phyloP scores from a whole-genome alignment of 768 basidiomycete genomes.

The Amanita pseudoporphyria region DNA sequence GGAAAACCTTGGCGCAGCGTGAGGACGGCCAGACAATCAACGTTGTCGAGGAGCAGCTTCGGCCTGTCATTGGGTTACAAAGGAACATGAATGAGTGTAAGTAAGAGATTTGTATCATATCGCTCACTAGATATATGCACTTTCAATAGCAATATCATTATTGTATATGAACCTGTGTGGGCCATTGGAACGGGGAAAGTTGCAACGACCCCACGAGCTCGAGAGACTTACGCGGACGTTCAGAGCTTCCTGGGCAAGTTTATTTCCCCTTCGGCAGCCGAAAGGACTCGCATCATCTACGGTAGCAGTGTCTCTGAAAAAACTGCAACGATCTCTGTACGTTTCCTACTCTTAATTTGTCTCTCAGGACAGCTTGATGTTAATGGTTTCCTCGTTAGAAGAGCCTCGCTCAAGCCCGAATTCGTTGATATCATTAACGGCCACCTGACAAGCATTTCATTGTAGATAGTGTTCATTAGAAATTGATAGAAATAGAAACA shows the following conservation, averaged over 20 bases:
- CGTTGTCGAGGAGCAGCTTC: conserved; percentile 77
- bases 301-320: conserved; percentile 87
- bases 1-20: conserved; percentile 86
- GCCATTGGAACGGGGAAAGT: conserved; percentile 98
- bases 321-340: conserved; percentile 84
- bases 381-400: conserved; percentile 97
- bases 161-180: conserved; percentile 98
- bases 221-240: conserved; percentile 81
- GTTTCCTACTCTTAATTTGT: conserved; percentile 18
- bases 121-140: background rate
- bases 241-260: conserved; percentile 60
- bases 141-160: conserved; percentile 64
- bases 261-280: conserved; percentile 63
- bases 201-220: conserved; percentile 85
- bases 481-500: too few relatives aligned
- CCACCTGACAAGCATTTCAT: too few relatives aligned
- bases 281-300: conserved; percentile 80
- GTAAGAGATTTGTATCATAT: conserved; percentile 13
- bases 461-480: too few relatives aligned
- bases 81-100: conserved; percentile 73
- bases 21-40: conserved; percentile 67
- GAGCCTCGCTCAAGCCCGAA: conserved; percentile 96
- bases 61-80: conserved; percentile 59
- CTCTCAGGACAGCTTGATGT: conserved; percentile 56
- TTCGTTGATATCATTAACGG: conserved; percentile 88